Evolutionary conservation across 768 basidiomycete species (phyloP).

Genomic region (Xerocomellus chrysenteron): DNA sequence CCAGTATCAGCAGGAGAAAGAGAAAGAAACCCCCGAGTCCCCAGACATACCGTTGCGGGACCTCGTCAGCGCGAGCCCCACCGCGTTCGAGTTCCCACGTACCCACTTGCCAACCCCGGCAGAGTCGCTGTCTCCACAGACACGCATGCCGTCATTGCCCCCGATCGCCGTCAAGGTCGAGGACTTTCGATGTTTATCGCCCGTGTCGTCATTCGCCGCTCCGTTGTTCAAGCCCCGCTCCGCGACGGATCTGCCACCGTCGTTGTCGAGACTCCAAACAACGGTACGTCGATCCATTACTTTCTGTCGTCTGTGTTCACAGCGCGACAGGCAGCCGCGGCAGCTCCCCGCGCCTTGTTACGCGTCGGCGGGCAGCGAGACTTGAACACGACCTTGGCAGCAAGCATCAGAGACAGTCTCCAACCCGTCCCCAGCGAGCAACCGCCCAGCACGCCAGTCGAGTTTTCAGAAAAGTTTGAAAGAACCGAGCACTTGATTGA

Average conservation of each 20-base stretch:
- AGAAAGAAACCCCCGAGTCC: slow-evolving; percentile 10
- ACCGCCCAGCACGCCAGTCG: slow-evolving; percentile 20
- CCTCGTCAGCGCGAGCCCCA: slow-evolving; percentile 1
- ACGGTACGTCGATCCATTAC: slow-evolving; percentile 2
- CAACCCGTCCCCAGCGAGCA: not conserved
- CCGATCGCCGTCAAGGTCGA: slow-evolving; percentile 32
- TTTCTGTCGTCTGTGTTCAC: not conserved
- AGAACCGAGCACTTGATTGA: slow-evolving; percentile 19
- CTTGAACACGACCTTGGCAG: slow-evolving; percentile 2
- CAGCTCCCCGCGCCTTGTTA: not conserved
- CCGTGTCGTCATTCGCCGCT: not conserved
- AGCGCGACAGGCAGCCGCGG: not conserved
- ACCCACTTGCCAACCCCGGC: slow-evolving; percentile 32
- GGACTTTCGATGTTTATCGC: slow-evolving; percentile 4
- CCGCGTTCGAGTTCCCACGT: slow-evolving; percentile 2
- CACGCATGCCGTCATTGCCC: slow-evolving; percentile 26
- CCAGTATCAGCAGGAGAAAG: slow-evolving; percentile 29
- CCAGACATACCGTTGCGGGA: slow-evolving; percentile 10
- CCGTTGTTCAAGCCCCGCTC: not conserved
- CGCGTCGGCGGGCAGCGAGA: not conserved
- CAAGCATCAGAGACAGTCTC: slow-evolving; percentile 14
- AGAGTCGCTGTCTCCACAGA: slow-evolving; percentile 14
- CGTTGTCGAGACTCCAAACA: not conserved
- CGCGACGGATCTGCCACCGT: not conserved
- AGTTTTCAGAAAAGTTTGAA: slow-evolving; percentile 22